Evolutionary conservation across 192 early-diverging fungal genomes (phyloP).

Genomic region (Coemansia sp.): DNA sequence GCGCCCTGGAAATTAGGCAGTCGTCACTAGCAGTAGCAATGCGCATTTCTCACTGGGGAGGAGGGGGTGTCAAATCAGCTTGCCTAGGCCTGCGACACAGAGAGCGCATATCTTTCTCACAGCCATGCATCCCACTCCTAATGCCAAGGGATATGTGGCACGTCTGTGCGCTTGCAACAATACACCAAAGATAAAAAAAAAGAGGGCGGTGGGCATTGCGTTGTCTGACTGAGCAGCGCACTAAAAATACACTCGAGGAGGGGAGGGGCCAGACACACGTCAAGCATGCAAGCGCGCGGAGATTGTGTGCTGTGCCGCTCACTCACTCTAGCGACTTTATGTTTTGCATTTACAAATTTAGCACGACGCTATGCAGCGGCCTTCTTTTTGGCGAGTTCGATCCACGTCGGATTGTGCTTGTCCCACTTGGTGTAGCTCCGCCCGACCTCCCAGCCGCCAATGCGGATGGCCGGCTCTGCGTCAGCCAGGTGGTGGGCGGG

Average conservation of each 20-base stretch:
- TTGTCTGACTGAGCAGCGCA: not conserved
- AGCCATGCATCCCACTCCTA: conserved; percentile 3
- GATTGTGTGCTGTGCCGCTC: not conserved
- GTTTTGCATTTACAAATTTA: too few relatives aligned
- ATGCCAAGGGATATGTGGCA: too few relatives aligned
- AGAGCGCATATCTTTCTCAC: conserved; percentile 3
- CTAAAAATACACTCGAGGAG: not conserved
- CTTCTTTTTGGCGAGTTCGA: conserved; percentile 29
- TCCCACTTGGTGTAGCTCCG: conserved; percentile 35
- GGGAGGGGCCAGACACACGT: not conserved
- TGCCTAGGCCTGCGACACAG: not conserved
- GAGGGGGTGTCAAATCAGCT: too few relatives aligned
- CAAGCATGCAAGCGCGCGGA: too few relatives aligned
- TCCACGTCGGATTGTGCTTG: conserved; percentile 32
- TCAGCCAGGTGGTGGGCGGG: conserved; percentile 19
- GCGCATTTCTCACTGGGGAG: too few relatives aligned
- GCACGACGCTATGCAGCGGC: not conserved
- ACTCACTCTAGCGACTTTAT: too few relatives aligned
- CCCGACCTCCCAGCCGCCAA: conserved; percentile 41
- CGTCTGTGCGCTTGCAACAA: too few relatives aligned
- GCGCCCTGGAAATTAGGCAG: not conserved
- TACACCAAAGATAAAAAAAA: not conserved
- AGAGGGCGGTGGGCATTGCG: not conserved
- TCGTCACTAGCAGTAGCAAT: too few relatives aligned
- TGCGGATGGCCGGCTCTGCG: conserved; percentile 18